phyloP scores from a whole-genome alignment of 768 basidiomycete species.

The Termitomyces sp. region DNA sequence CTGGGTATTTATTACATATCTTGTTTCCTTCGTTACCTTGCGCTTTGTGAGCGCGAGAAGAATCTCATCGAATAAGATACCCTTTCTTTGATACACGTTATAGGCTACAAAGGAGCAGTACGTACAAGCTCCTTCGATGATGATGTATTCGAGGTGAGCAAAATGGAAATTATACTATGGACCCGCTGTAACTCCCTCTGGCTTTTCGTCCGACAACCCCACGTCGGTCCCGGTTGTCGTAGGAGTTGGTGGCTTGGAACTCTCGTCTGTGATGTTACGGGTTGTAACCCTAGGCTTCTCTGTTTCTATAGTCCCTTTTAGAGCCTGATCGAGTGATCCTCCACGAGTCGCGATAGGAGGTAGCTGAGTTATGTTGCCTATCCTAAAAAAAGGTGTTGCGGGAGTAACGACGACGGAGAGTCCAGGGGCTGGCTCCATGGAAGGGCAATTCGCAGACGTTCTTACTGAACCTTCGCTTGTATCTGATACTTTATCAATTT shows the following conservation, averaged over 20 bases:
- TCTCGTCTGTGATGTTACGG: neutral
- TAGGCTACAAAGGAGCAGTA: constrained; percentile 3
- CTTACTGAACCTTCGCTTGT: constrained; percentile 9
- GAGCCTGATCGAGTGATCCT: constrained; percentile 2
- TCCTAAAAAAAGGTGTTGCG: constrained; percentile 2
- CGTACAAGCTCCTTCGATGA: neutral
- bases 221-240: constrained; percentile 10
- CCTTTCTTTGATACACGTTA: constrained; percentile 4
- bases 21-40: constrained; percentile 23
- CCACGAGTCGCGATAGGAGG: constrained; percentile 11
- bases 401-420: constrained; percentile 6
- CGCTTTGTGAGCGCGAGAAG: constrained; percentile 15
- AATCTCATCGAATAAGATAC: constrained; percentile 13
- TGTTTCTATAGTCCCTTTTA: constrained; percentile 10
- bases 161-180: neutral
- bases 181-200: neutral
- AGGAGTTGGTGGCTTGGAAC: constrained; percentile 4
- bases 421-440: constrained; percentile 6
- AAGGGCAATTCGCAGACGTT: constrained; percentile 8
- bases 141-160: neutral
- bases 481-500: constrained; percentile 13
- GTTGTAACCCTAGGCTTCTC: constrained; percentile 1
- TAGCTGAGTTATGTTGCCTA: constrained; percentile 3
- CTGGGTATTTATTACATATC: constrained; percentile 29
- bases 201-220: constrained; percentile 14